Conservation (phyloP, 2,329 filamentous ascomycete species). For the Aspergillus niger region DNA sequence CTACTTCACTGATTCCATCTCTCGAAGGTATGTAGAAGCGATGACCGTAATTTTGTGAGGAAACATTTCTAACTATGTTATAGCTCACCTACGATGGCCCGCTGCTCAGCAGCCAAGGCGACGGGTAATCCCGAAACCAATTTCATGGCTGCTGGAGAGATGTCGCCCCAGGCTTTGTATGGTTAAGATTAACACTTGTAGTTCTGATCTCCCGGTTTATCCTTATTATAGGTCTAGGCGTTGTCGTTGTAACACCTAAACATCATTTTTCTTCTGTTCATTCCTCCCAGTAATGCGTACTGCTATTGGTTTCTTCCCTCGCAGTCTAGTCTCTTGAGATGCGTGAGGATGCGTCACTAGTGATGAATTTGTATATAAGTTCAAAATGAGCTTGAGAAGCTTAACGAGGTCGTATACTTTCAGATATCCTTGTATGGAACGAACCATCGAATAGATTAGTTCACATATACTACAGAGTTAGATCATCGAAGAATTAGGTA, state of each 20-base stretch:
- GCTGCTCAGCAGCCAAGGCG: constrained; percentile 91
- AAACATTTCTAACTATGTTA: constrained; percentile 18
- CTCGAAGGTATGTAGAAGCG: constrained; percentile 71
- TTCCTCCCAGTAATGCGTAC: constrained; percentile 18
- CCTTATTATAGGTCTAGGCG: constrained; percentile 36
- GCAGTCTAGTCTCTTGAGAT: constrained; percentile 23
- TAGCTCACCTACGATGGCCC: constrained; percentile 97
- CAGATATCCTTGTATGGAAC: background rate
- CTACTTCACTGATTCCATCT: constrained; percentile 97
- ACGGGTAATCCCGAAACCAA: constrained; percentile 76
- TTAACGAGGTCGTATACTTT: constrained; percentile 6
- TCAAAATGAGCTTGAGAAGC: constrained; percentile 27
- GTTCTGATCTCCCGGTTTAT: constrained; percentile 23
- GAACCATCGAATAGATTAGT: background rate
- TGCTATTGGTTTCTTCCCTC: constrained; percentile 23
- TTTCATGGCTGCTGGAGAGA: constrained; percentile 71
- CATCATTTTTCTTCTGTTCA: constrained; percentile 27
- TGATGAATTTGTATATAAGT: constrained; percentile 41
- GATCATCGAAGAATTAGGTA: background rate
- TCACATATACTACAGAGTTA: background rate
- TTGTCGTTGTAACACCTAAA: constrained; percentile 41
- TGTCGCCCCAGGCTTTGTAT: constrained; percentile 44
- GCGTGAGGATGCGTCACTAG: constrained; percentile 25
- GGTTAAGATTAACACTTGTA: constrained; percentile 29
- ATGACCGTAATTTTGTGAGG: background rate